Evolutionary conservation across 2,329 filamentous ascomycete genomes (phyloP), one percentile per base, ranked within the genome.

Genomic region (Colletotrichum tanaceti): DNA sequence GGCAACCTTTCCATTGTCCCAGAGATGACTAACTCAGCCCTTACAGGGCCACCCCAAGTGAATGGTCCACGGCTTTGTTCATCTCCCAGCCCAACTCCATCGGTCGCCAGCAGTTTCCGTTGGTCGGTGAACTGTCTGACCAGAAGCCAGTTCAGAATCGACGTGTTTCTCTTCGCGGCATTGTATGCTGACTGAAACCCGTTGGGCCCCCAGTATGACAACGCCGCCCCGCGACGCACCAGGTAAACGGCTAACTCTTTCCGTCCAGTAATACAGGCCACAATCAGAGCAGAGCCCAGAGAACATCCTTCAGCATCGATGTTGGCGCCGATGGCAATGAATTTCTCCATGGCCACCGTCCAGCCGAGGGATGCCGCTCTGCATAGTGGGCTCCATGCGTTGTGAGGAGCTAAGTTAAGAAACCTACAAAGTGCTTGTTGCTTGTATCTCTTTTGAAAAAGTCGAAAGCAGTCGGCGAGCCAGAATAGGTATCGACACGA

Each of bases 231-330:
- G 3, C 52, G 28, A 39, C 60, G 52, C 7, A 63, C 60, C 0
- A 63, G 52, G 1, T 9, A 50, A 5, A 28, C 2, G 2, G 57
- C 50, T 0, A 10, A 54, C 1, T 13, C 16, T 13, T 41, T 57
- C 1, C 16, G n/a, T 14, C 60, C 60, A 3, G 35, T 11, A 1
- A 22, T 32, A 13, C 52, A 63, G n/a, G 60, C 60, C 38, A 43
- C 60, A 4, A 63, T 58, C 32, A 63, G 18, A 16, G 52, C 60
- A 16, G 60, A 55, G 5, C 60, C 32, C 32, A 35, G 2, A 35
- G 32, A 11, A 2, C 50, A 55, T 1, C 60, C 32, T 35, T 63
- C 43, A 0, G 20, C 4, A 32, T 63, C 32, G 1, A 57, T 16
- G 4, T 5, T 5, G 4, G 43, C 50, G 16, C 60, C 60, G 6